Base-by-base conservation (phyloP, 805 yeast genomes). In the Metschnikowia kofuensis region DNA sequence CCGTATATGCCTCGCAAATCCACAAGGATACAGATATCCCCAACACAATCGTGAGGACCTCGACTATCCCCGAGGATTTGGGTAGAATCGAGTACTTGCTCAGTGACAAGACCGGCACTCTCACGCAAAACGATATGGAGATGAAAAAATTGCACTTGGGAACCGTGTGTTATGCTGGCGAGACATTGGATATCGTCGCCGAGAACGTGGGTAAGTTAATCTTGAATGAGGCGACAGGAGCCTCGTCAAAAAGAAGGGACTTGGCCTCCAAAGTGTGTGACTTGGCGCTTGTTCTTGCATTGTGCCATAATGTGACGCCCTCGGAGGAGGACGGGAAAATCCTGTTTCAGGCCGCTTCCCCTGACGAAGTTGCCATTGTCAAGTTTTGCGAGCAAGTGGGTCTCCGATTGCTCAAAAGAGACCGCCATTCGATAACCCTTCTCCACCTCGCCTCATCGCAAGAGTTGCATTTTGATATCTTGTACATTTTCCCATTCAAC, bases 261-360 rank as follows among this genome's bases (percentile, higher is more conserved):
- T 75, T 89, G 58, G 83, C 89, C 16, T 65, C 77, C 14, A 76
- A 88, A 55, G 96, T 91, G 7, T 78, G 91, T 58, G 97, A 90
- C 60, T 72, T 94, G 53, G 81, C 90, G 1, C 67, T 82, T 0
- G 87, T 97, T 1, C 74, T 94, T 44, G 96, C 98, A 0, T 72
- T 92, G n/a, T 94, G 99, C 66, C 99, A 94, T 66, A 90, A 90
- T 57, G 99, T 94, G 29, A 95, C 99, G 0, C 99, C 99, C 1
- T 83, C 96, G 0, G 79, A 83, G 55, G 76, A 73, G 35, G 66
- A 68, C 37, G 65, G 61, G 13, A 52, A 46, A 7, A 62, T 71
- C 7, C 79, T 89, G 2, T 94, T 91, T 64, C 99, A 94, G 68
- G 99, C 99, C 0, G 97, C 98, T 0, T 91, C 97, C 0, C 99